Evolutionary conservation across 331 rosid species (phyloP).

Genomic region (Malus hybrid): DNA sequence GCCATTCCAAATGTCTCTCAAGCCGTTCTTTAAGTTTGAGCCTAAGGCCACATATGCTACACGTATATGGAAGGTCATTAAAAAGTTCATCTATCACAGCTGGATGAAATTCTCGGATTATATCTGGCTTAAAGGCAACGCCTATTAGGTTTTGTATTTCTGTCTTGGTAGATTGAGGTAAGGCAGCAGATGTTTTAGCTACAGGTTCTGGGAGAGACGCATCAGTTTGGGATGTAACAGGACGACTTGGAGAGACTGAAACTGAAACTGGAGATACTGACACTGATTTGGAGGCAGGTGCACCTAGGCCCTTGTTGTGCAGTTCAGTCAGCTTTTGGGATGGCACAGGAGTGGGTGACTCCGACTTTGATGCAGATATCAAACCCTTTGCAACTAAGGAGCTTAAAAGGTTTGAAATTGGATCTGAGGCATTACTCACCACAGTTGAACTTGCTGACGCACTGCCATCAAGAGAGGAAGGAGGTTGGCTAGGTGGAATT

Average conservation of each 20-base stretch:
- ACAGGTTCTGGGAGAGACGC: constrained; percentile 18
- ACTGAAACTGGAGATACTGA: constrained; percentile 39
- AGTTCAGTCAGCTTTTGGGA: constrained; percentile 25
- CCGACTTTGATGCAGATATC: constrained; percentile 71
- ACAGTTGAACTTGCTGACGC: constrained; percentile 38
- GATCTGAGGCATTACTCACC: constrained; percentile 33
- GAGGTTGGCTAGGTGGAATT: constrained; percentile 27
- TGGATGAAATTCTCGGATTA: constrained; percentile 72
- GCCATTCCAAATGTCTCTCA: constrained; percentile 81
- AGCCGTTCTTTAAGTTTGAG: constrained; percentile 54
- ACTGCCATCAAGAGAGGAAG: constrained; percentile 40
- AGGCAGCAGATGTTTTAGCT: constrained; percentile 19
- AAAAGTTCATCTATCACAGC: constrained; percentile 52
- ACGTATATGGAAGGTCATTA: constrained; percentile 51
- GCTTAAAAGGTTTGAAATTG: constrained; percentile 69
- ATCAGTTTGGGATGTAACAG: constrained; percentile 29
- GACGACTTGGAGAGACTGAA: constrained; percentile 25
- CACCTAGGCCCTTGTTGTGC: constrained; percentile 32
- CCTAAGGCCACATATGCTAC: constrained; percentile 56
- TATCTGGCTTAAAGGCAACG: constrained; percentile 67
- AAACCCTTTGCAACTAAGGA: constrained; percentile 92
- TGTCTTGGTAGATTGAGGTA: constrained; percentile 33
- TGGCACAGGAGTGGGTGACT: constrained; percentile 30
- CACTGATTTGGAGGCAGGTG: constrained; percentile 25
- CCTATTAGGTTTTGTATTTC: constrained; percentile 59